Base-by-base conservation (phyloP, 208 protist genomes). In the Giardia muris region DNA sequence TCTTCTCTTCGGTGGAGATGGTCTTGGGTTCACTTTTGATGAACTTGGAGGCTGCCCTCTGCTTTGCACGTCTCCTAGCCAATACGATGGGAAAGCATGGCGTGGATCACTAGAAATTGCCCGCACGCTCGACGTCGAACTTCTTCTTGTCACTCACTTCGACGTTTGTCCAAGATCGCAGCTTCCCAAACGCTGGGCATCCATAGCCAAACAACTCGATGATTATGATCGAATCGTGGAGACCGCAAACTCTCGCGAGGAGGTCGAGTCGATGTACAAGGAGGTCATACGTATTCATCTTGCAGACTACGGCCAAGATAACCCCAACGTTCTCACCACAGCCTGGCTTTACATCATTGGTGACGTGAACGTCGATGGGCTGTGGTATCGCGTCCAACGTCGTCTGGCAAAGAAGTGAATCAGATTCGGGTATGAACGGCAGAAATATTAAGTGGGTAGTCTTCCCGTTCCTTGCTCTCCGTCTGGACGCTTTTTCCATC, bases 51-150 rank as follows among this genome's bases (percentile, higher is more conserved):
- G 46, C 44, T 90, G 87, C 44, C 87, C 87, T 43, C 44, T 90
- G 45, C 87, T 90, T 47, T 90, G 87, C 87, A 90, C 87, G 2
- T 48, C 87, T 43, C 87, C 87, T 43, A 47, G 45, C n/a, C 87
- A 90, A 47, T 90, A 67, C n/a, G 87, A 90, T 47, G 1, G 45
- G 43, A 90, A 44, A 90, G 87, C 87, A 90, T 90, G 87, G 87
- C 2, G 4, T 39, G 42, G 48, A n/a, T 67, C 87, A 2, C 45
- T 90, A 4, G 2, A 90, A 44, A 90, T 47, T 1, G 43, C 48
- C 1, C 4, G 45, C n/a, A 47, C 0, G 1, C 87, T 90, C 2
- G 10, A 2, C 2, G 1, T 47, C 1, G 45, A 90, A 2, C 2
- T 48, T 2, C n/a, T 90, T 4, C n/a, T 47, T 4, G 42, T 46